A percentile compares a stretch with the other conserved stretches of the same genome.
Conservation (phyloP, 75 land plant species). For the Larix kaempferi region DNA sequence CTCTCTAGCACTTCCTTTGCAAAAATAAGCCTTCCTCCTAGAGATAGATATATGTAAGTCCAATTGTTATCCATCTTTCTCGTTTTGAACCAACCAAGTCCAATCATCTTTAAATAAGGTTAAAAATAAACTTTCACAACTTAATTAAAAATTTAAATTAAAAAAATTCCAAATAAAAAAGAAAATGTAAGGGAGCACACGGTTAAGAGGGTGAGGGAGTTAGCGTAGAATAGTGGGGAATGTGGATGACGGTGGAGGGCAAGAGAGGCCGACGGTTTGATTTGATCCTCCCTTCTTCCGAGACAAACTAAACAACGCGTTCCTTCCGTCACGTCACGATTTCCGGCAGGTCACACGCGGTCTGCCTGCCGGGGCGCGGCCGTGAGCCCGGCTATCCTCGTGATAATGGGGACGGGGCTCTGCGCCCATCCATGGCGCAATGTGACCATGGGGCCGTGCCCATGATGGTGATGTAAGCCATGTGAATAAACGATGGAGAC, state of each 20-base stretch:
- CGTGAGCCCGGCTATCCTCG: not conserved
- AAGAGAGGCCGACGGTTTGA: not conserved
- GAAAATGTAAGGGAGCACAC: too few relatives aligned
- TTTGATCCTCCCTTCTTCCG: not conserved
- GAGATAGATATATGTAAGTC: too few relatives aligned
- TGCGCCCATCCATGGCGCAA: not conserved
- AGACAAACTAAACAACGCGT: slow-evolving; percentile 6
- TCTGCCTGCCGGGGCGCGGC: not conserved
- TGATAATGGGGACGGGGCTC: not conserved
- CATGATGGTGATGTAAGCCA: slow-evolving; percentile 2
- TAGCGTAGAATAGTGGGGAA: too few relatives aligned
- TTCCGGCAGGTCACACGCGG: slow-evolving; percentile 4
- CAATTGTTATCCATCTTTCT: too few relatives aligned
- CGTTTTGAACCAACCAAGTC: too few relatives aligned
- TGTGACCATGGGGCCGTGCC: not conserved
- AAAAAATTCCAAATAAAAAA: too few relatives aligned
- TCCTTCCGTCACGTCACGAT: slow-evolving; percentile 6
- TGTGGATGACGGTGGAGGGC: not conserved
- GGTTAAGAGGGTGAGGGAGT: too few relatives aligned
- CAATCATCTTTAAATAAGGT: too few relatives aligned
- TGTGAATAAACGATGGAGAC: not conserved
- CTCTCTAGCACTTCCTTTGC: too few relatives aligned
- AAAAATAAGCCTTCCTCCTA: too few relatives aligned
- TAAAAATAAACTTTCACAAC: too few relatives aligned
- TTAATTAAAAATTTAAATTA: too few relatives aligned